Evolutionary conservation across 257 asterid species (phyloP), one percentile per base, ranked within the genome.

Genomic region (Nicotiana noctiflora): DNA sequence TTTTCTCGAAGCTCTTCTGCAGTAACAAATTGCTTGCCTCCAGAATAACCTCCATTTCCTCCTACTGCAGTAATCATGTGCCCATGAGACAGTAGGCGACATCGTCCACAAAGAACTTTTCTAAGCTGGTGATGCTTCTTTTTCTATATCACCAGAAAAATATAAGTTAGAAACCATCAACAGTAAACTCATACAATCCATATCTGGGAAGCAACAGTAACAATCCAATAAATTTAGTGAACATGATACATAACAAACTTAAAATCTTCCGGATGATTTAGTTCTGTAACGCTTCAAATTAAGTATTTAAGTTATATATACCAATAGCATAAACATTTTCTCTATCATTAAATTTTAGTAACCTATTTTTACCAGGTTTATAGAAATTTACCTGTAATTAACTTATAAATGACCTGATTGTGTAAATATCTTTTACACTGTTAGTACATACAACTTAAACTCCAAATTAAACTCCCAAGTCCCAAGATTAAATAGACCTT

Each of bases 41-140:
- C 99, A 15, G 98, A 62, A 89, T 96, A 96, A 59, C 99, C 99
- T 62, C 99, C 99, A 84, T 94, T 90, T 56, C 99, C 98, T 85
- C 99, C 99, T 82, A 96, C 99, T 66, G 99, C 99, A 80, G 98
- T 96, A 85, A 96, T 91, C 98, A 96, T 90, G 84, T 91, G 97
- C 34, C 99, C 99, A 75, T 96, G 98, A 27, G 99, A 96, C 84
- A 96, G 80, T 76, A 96, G 96, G 76, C 77, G 92, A 89, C 99
- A 96, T 87, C 99, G 91, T 87, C 99, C 98, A 79, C 99, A 96
- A 31, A 94, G 82, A 84, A 96, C 92, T 17, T 87, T 89, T 76
- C 89, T 90, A 3, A 96, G 89, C 84, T 94, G 98, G 81, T 81
- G 89, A 79, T 96, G 98, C 61, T 94, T 94, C 96, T 94, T 96